Percentiles rank a stretch among this genome's conserved stretches.
Conservation (phyloP, 2,329 filamentous ascomycete species). For the Fusarium sp. region DNA sequence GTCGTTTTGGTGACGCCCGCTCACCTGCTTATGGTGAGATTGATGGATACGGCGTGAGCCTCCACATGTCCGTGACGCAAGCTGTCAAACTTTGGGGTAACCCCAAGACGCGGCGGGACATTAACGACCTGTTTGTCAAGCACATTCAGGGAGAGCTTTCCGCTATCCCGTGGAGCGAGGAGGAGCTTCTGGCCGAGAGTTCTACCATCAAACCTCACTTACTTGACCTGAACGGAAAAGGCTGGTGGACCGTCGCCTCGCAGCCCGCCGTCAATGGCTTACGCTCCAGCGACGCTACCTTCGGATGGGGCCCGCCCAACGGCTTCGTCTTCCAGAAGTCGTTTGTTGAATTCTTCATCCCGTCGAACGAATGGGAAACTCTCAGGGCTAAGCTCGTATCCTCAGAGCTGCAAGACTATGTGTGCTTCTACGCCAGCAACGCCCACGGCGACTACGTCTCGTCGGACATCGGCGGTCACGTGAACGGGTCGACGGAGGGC, state of each 20-base stretch:
- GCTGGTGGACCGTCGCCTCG: slow-evolving; percentile 97
- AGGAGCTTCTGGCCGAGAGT: slow-evolving; percentile 86
- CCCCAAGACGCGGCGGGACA: slow-evolving; percentile 75
- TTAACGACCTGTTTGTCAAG: slow-evolving; percentile 81
- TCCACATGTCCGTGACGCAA: slow-evolving; percentile 88
- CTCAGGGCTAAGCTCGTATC: slow-evolving; percentile 72
- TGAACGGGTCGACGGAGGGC: slow-evolving; percentile 43
- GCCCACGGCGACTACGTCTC: slow-evolving; percentile 80
- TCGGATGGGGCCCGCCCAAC: slow-evolving; percentile 92
- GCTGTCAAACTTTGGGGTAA: slow-evolving; percentile 88
- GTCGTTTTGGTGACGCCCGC: slow-evolving; percentile 91
- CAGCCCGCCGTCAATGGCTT: slow-evolving; percentile 94
- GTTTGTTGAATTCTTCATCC: slow-evolving; percentile 96
- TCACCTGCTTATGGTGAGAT: slow-evolving; percentile 96
- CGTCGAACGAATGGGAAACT: slow-evolving; percentile 74
- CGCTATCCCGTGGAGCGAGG: slow-evolving; percentile 94
- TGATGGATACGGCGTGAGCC: slow-evolving; percentile 95
- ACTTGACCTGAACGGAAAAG: slow-evolving; percentile 78
- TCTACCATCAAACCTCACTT: slow-evolving; percentile 81
- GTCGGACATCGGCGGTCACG: slow-evolving; percentile 64
- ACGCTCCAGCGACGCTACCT: slow-evolving; percentile 78
- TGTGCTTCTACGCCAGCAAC: slow-evolving; percentile 92
- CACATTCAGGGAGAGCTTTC: slow-evolving; percentile 83
- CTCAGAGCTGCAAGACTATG: slow-evolving; percentile 69
- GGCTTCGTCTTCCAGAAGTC: slow-evolving; percentile 99